Evolutionary conservation across 2,329 filamentous ascomycete species (phyloP), one percentile per base, ranked within the genome.

Genomic region (Pseudopithomyces maydicus): DNA sequence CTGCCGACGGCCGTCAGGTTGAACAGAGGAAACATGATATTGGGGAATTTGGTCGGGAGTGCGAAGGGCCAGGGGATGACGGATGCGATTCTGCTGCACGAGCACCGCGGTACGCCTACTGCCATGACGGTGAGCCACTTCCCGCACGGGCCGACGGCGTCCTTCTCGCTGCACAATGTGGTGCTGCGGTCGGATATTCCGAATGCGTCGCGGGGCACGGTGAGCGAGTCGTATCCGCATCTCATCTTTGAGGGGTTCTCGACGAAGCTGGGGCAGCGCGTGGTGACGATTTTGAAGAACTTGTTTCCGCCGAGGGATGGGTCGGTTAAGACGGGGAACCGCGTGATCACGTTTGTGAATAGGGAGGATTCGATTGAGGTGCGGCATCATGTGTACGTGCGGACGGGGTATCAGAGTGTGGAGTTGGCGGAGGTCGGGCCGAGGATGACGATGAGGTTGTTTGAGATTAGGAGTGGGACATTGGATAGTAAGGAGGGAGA

Each of bases 401-500:
- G 91, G 74, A 98, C 95, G 0, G 90, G 91, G 0, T 95, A 94
- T 72, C 88, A 96, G 71, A 91, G 89, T 56, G 91, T 98, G 2
- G 72, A 75, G 56, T 58, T 74, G 8, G 71, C 73, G 0, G 71
- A 74, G 51, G 72, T 74, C 1, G 72, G 94, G 0, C 95, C 95
- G 1, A 84, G 95, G 55, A 97, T 98, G 91, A 97, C 92, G n/a
- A 95, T 98, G 92, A 84, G 92, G 65, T 81, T 92, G 52, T 99
- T 98, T 72, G 92, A 98, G 79, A 97, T 99, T 59, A 85, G 93
- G 45, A 89, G 89, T 52, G 94, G 95, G 15, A 96, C 94, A 3
- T 80, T 97, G 58, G 95, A 98, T 73, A 96, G 93, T 71, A 96
- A 96, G 76, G 91, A 96, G 65, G 94, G 94, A 3, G 95, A 99